Percentiles rank a stretch among this genome's conserved stretches.
Evolutionary conservation across 192 early-diverging fungal species (phyloP).

Genomic region (Coemansia sp.): DNA sequence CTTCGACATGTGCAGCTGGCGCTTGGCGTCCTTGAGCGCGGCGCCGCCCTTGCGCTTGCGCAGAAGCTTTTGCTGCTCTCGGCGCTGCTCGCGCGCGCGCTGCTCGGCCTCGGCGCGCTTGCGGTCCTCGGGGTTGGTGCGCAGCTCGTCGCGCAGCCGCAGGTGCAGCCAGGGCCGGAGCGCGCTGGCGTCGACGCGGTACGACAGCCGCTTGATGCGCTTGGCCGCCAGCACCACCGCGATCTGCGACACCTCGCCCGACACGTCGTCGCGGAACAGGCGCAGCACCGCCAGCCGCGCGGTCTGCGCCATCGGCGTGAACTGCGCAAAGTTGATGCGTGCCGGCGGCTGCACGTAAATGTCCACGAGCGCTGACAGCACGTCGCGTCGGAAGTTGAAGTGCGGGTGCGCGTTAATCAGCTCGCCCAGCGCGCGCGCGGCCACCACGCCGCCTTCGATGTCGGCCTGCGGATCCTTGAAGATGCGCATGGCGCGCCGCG

Average conservation of each 20-base stretch:
- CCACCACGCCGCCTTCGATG: slow-evolving; percentile 39
- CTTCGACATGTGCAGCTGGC: slow-evolving; percentile 61
- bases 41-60: slow-evolving; percentile 37
- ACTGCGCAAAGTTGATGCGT: slow-evolving; percentile 61
- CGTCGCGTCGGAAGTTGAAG: slow-evolving; percentile 93
- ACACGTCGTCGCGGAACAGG: slow-evolving; percentile 80
- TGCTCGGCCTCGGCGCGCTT: slow-evolving; percentile 51
- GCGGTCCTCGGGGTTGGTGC: slow-evolving; percentile 53
- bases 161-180: slow-evolving; percentile 77
- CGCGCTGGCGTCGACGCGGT: slow-evolving; percentile 61
- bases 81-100: slow-evolving; percentile 51
- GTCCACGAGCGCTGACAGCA: slow-evolving; percentile 77
- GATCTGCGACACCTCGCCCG: slow-evolving; percentile 81
- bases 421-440: slow-evolving; percentile 70
- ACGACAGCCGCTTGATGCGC: slow-evolving; percentile 77
- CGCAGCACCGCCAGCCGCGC: slow-evolving; percentile 73
- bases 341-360: slow-evolving; percentile 53
- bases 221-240: slow-evolving; percentile 81
- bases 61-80: slow-evolving; percentile 33
- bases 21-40: slow-evolving; percentile 47
- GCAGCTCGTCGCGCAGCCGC: slow-evolving; percentile 79
- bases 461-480: slow-evolving; percentile 31
- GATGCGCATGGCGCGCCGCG: slow-evolving; percentile 37
- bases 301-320: slow-evolving; percentile 61
- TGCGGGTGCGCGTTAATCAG: slow-evolving; percentile 79